These are phyloP conservation scores for Hypocrella siamensis DNA, from an alignment of 2,329 filamentous ascomycete genomes.

Conservation along the genomic window DNA sequence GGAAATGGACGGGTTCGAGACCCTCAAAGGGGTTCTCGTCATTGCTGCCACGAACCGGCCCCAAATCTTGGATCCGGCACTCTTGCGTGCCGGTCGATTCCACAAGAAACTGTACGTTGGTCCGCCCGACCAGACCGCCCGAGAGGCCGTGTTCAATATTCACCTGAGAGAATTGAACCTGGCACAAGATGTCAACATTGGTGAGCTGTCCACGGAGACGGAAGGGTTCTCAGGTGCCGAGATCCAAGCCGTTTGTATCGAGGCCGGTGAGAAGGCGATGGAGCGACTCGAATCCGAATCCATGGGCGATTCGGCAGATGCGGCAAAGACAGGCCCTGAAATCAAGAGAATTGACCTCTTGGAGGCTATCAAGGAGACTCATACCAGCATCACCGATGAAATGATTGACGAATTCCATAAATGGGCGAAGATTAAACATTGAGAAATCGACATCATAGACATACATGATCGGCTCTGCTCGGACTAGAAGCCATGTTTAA, in stretches of 20 bases:
- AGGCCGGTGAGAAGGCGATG: conserved; percentile 26
- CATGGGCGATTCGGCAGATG: no score
- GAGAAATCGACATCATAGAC: no score
- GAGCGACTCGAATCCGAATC: conserved; percentile 17
- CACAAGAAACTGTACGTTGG: conserved; percentile 77
- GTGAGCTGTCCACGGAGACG: conserved; percentile 43
- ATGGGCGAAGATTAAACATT: conserved; percentile 37
- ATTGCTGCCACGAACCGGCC: conserved; percentile 87
- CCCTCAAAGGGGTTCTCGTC: conserved; percentile 67
- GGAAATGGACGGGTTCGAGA: conserved; percentile 91
- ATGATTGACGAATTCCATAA: conserved; percentile 43
- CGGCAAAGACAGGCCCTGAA: conserved; percentile 14
- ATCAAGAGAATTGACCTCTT: conserved; percentile 27
- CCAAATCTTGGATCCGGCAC: conserved; percentile 68
- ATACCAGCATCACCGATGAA: conserved; percentile 41
- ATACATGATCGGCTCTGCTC: no score
- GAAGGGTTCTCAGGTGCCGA: conserved; percentile 81
- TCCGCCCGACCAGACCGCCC: conserved; percentile 56
- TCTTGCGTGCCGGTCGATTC: conserved; percentile 74
- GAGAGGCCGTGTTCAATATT: conserved; percentile 61
- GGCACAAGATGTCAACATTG: conserved; percentile 46
- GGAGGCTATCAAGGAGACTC: conserved; percentile 27
- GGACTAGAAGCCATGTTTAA: neutral
- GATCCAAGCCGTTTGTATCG: conserved; percentile 40
- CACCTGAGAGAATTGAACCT: conserved; percentile 47